A percentile compares a stretch with the other conserved stretches of the same genome.
phyloP scores from a whole-genome alignment of 2,329 filamentous ascomycete species.

The Exophiala spinifera region DNA sequence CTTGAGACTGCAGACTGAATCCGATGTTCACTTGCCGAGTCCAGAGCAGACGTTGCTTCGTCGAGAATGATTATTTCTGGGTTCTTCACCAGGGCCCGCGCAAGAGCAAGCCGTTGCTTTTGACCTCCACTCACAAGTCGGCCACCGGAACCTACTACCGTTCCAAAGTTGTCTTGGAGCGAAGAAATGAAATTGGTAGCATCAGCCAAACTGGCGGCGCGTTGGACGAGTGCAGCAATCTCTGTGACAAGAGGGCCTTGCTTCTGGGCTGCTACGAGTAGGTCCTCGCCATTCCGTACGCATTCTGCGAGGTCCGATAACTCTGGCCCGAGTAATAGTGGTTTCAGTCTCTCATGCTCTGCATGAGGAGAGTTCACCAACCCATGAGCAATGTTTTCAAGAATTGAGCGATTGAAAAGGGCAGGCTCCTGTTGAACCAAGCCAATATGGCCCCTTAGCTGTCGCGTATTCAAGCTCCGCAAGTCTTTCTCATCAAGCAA shows the following conservation, averaged over 20 bases:
- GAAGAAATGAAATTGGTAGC: conserved; percentile 84
- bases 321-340: background rate
- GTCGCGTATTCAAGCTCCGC: conserved; percentile 75
- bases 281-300: conserved; percentile 38
- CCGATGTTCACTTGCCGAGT: conserved; percentile 39
- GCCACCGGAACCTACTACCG: conserved; percentile 89
- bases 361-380: conserved; percentile 37
- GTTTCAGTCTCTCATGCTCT: background rate
- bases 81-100: conserved; percentile 82
- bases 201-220: conserved; percentile 85
- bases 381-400: conserved; percentile 55
- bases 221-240: conserved; percentile 62
- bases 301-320: conserved; percentile 33
- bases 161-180: conserved; percentile 85
- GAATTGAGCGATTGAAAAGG: conserved; percentile 50
- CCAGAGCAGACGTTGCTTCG: conserved; percentile 88
- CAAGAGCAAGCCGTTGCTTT: conserved; percentile 94
- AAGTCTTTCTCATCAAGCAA: conserved; percentile 80
- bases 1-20: conserved; percentile 79
- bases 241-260: conserved; percentile 52
- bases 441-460: conserved; percentile 87
- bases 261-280: conserved; percentile 36
- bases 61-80: conserved; percentile 90
- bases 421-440: conserved; percentile 86
- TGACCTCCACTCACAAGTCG: conserved; percentile 91